Conservation (phyloP, 768 basidiomycete species). For the Mycena chlorophos region DNA sequence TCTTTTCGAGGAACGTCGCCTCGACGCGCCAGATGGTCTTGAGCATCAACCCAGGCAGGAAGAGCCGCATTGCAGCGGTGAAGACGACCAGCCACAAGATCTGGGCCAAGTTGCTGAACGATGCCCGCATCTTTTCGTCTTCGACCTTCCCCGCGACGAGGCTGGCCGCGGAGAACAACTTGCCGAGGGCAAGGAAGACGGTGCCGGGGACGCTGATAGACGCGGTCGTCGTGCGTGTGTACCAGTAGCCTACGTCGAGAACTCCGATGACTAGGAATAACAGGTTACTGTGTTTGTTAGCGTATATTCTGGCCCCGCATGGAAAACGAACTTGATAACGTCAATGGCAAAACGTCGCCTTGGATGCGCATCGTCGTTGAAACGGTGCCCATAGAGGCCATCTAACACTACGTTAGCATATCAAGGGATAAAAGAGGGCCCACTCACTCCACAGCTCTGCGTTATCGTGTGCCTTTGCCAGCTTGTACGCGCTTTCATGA, state of each 20-base stretch:
- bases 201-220: slow-evolving; percentile 33
- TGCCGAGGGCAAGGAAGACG: slow-evolving; percentile 21
- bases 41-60: slow-evolving; percentile 14
- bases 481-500: slow-evolving; percentile 27
- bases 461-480: slow-evolving; percentile 22
- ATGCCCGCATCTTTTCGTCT: neutral
- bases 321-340: slow-evolving; percentile 19
- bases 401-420: slow-evolving; percentile 20
- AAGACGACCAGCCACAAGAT: slow-evolving; percentile 9
- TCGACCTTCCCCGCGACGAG: slow-evolving; percentile 1
- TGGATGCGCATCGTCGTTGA: slow-evolving; percentile 31
- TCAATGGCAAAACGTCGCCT: slow-evolving; percentile 24
- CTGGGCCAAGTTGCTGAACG: neutral
- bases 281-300: slow-evolving; percentile 16
- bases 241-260: slow-evolving; percentile 37
- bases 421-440: neutral
- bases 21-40: slow-evolving; percentile 7
- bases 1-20: neutral
- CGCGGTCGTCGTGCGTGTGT: slow-evolving; percentile 33
- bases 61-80: neutral
- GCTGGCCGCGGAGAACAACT: slow-evolving; percentile 10
- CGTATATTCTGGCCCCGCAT: neutral
- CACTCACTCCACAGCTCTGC: slow-evolving; percentile 30
- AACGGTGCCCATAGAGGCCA: slow-evolving; percentile 31
- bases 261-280: slow-evolving; percentile 15